Percentiles rank a stretch among this genome's conserved stretches.
Conservation (phyloP, 441 rosid genomes). For the Populus hybrid region DNA sequence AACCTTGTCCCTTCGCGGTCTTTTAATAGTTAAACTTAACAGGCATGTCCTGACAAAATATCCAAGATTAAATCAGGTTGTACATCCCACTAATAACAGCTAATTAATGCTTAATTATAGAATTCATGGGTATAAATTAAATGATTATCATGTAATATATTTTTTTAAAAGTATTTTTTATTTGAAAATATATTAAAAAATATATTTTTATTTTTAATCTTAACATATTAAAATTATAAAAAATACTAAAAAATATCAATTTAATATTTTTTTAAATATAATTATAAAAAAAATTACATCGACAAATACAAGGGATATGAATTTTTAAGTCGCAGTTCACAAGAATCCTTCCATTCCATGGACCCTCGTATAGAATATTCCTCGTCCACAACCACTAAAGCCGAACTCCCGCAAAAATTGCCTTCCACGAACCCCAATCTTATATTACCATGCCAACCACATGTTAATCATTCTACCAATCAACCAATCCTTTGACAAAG, state of each 20-base stretch:
- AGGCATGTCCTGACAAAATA: not conserved
- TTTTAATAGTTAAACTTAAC: not conserved
- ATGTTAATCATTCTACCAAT: not conserved
- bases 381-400: not conserved
- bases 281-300: not conserved
- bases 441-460: constrained; percentile 14
- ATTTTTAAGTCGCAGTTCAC: too few relatives aligned
- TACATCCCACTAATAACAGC: not conserved
- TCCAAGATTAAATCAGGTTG: not conserved
- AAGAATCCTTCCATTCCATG: too few relatives aligned
- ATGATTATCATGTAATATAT: too few relatives aligned
- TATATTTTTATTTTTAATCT: too few relatives aligned
- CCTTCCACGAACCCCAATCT: constrained; percentile 11
- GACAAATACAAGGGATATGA: not conserved
- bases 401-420: constrained; percentile 6
- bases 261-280: too few relatives aligned
- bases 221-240: too few relatives aligned
- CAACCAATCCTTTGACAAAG: constrained; percentile 11
- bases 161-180: not conserved
- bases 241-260: too few relatives aligned
- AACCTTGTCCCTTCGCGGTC: not conserved
- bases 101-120: not conserved
- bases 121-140: too few relatives aligned
- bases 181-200: too few relatives aligned
- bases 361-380: not conserved